These are phyloP conservation scores for Pichia sp. DNA, from an alignment of 1,139 yeast genomes.

Conservation along the genomic window DNA sequence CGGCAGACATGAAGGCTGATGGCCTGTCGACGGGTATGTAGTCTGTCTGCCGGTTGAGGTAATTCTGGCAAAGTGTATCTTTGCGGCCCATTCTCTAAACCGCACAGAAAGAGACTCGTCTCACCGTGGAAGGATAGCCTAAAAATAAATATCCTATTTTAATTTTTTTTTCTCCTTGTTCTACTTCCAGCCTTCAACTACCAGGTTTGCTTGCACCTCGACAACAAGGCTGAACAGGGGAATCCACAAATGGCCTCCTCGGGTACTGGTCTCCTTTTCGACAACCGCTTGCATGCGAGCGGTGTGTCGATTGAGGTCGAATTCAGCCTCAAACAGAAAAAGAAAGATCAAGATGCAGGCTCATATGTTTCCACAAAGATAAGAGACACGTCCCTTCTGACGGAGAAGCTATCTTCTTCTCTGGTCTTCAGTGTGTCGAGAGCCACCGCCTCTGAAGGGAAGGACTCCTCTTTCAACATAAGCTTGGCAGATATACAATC, in stretches of 20 bases:
- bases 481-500: constrained; percentile 5
- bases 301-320: not conserved
- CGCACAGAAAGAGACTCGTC: not conserved
- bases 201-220: not conserved
- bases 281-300: not conserved
- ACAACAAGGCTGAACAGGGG: not conserved
- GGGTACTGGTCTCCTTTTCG: not conserved
- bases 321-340: not conserved
- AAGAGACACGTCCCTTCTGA: not conserved
- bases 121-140: not conserved
- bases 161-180: not conserved
- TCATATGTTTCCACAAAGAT: not conserved
- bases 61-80: too few relatives aligned
- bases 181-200: not conserved
- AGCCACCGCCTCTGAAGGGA: not conserved
- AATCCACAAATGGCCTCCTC: not conserved
- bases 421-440: constrained; percentile 1
- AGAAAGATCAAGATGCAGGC: not conserved
- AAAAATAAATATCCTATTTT: not conserved
- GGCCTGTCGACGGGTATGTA: not conserved
- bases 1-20: not conserved
- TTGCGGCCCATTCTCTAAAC: not conserved
- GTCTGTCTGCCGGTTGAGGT: too few relatives aligned
- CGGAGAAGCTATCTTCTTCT: constrained; percentile 1
- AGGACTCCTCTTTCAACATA: not conserved